Evolutionary conservation across 805 yeast genomes (phyloP), one percentile per base, ranked within the genome.

Genomic region (Saccharomycopsis synnaedendra): DNA sequence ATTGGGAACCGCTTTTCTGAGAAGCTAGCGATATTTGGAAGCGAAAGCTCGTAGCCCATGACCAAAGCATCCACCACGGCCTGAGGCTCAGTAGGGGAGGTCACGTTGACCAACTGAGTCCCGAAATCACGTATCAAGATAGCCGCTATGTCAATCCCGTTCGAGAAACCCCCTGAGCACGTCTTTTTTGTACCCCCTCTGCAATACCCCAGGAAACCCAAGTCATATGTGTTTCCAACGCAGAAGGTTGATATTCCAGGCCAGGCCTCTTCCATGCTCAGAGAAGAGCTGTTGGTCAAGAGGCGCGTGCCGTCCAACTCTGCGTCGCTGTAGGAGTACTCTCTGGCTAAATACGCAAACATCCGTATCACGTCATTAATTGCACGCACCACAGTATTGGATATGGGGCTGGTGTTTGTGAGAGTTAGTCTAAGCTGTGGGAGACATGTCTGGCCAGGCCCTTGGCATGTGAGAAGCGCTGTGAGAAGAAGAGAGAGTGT

Each of bases 41-140:
- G 37, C 7, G 44, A 42, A 36, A 55, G 53, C 3, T 56, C 53
- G 48, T 57, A 61, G 5, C 60, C 57, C 5, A 47, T 40, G 7
- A 50, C 53, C 4, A 62, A 46, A 4, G 60, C 56, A 3, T 56
- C 46, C 11, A 59, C 56, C 28, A 9, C 28, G 45, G 33, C 5
- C 31, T 35, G 4, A 30, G 29, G 28, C 32, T 32, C 42, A 41
- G 60, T 56, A 44, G 59, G 47, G 11, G 58, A 53, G 5, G 69
- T 60, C 5, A 66, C 54, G 5, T 54, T 50, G 3, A 64, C 65
- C 32, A 68, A 54, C 49, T 67, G 69, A 3, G 52, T 49, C 1
- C 70, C 70, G 35, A 67, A 53, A 48, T 68, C 73, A 39, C 60
- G 56, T 11, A 66, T 57, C 6, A 67, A 51, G 28, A 62, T 56